These are phyloP conservation scores for Candolleomyces eurysporus DNA, from an alignment of 768 basidiomycete genomes.

Conservation along the genomic window DNA sequence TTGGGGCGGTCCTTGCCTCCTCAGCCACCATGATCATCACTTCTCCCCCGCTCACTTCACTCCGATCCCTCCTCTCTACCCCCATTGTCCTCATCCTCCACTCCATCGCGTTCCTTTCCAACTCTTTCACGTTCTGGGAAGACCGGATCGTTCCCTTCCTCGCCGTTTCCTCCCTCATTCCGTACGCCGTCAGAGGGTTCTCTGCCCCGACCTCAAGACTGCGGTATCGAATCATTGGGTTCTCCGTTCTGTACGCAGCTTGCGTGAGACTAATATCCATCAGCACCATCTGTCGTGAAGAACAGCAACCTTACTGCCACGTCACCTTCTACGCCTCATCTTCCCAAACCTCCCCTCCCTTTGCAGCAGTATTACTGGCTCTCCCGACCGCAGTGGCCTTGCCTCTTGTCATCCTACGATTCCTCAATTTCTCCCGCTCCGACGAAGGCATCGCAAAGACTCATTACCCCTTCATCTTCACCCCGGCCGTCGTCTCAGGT, in stretches of 20 bases:
- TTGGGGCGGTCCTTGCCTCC: constrained; percentile 46
- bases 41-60: constrained; percentile 33
- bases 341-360: constrained; percentile 63
- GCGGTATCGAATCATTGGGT: constrained; percentile 72
- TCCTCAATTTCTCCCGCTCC: constrained; percentile 67
- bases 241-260: constrained; percentile 61
- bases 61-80: constrained; percentile 24
- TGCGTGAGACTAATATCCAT: constrained; percentile 74
- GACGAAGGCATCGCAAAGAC: constrained; percentile 69
- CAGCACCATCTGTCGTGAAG: constrained; percentile 91
- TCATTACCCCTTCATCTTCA: constrained; percentile 59
- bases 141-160: constrained; percentile 80
- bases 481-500: constrained; percentile 57
- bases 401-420: constrained; percentile 54
- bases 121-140: constrained; percentile 99
- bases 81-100: constrained; percentile 66
- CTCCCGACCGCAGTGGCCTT: constrained; percentile 52
- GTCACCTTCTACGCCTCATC: constrained; percentile 88
- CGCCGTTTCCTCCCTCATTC: constrained; percentile 60
- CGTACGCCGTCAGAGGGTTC: constrained; percentile 59
- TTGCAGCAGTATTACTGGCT: constrained; percentile 54
- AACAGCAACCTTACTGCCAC: constrained; percentile 86
- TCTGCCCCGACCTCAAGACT: constrained; percentile 49
- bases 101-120: constrained; percentile 77
- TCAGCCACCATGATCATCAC: constrained; percentile 43